Evolutionary conservation across 495 filamentous ascomycete species (phyloP), one percentile per base, ranked within the genome.

Genomic region (Coniosporium apollinis): DNA sequence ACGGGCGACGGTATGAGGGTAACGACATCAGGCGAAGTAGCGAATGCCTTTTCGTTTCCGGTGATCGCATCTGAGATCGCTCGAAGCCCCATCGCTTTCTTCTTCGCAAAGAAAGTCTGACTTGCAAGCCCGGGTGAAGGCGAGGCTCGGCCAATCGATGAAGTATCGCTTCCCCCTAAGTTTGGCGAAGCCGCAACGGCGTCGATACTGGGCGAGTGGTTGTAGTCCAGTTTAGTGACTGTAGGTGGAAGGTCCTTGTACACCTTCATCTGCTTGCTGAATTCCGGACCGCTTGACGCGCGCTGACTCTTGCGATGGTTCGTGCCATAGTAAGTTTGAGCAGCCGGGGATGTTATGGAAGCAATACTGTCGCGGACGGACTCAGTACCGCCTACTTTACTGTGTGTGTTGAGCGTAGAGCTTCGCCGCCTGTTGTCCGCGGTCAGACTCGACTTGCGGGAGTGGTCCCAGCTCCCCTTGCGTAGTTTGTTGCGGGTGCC

Each of bases 41-140:
- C 49, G 36, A 69, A 59, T 21, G 67, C 57, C 43, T 65, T 71
- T 38, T 82, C 75, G 22, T 41, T 57, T 2, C 74, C 73, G 18
- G 70, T 73, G 25, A 82, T 66, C 1, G 80, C 74, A 45, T 94
- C 86, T 5, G 85, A 91, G 18, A 82, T 79, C 0, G 81, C 73
- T 44, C 86, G 65, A 19, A 91, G 61, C 5, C 83, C 82, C 15
- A 72, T 65, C 7, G 70, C 54, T 6, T 50, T 41, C 32, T 22
- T 45, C 46, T 41, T 52, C 36, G 18, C 36, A 36, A 55, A 58
- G 42, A 56, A 55, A 9, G 43, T 36, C 19, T 43, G 39, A 17
- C 33, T 33, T 28, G 35, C 31, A 0, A 32, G 31, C 1, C 43
- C 41, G 4, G 61, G 60, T 33, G 57, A 50, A 11, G 70, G 66